These are phyloP conservation scores for Fistulina hepatica DNA, from an alignment of 1,284 basidiomycete species.

Conservation along the genomic window DNA sequence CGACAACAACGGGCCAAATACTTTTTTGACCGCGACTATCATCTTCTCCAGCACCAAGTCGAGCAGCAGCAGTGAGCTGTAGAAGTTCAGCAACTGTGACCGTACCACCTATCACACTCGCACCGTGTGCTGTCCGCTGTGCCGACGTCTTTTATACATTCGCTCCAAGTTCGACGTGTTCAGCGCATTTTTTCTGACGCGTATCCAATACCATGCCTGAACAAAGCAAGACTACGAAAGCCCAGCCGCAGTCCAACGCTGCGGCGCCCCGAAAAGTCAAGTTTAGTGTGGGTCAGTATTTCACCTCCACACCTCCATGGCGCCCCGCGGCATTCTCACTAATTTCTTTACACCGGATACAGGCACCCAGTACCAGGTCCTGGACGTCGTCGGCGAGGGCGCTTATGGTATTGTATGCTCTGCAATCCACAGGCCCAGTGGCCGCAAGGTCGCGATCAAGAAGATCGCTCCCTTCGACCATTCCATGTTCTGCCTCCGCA, in stretches of 20 bases:
- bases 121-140: too few species aligned
- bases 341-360: slow-evolving; percentile 10
- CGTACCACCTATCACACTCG: too few species aligned
- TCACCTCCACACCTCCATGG: slow-evolving; percentile 2
- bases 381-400: slow-evolving; percentile 85
- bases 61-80: too few species aligned
- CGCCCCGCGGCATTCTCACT: slow-evolving; percentile 6
- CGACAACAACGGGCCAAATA: too few species aligned
- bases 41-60: too few species aligned
- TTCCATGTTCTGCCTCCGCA: slow-evolving; percentile 83
- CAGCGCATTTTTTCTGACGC: too few species aligned
- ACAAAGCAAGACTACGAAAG: slow-evolving; percentile 52
- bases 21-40: too few species aligned
- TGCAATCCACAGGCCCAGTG: slow-evolving; percentile 71
- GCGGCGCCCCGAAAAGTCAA: slow-evolving; percentile 79
- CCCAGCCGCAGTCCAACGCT: too few species aligned
- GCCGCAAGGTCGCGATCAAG: slow-evolving; percentile 80
- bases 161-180: too few species aligned
- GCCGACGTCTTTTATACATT: too few species aligned
- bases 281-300: slow-evolving; percentile 78
- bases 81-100: too few species aligned
- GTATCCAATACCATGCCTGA: too few species aligned
- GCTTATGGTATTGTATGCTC: slow-evolving; percentile 86
- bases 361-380: slow-evolving; percentile 78
- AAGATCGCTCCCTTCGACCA: slow-evolving; percentile 91